These are phyloP conservation scores for Aspergillus sergii DNA, from an alignment of 2,329 filamentous ascomycete genomes.

Conservation along the genomic window DNA sequence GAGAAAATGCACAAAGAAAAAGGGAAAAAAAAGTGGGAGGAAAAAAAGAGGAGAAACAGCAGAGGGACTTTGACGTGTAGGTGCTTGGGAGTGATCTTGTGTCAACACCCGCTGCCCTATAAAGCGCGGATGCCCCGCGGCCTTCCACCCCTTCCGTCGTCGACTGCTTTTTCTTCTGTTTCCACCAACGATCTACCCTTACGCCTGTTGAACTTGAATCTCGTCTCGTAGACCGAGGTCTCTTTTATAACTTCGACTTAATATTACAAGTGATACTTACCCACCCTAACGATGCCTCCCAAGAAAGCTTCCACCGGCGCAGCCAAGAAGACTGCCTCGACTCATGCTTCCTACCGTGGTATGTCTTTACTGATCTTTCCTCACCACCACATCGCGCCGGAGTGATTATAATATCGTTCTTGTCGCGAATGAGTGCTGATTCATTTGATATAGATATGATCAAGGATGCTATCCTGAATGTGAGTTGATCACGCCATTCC, in stretches of 20 bases:
- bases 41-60: constrained; percentile 15
- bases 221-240: constrained; percentile 14
- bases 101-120: constrained; percentile 46
- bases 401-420: constrained; percentile 38
- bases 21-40: constrained; percentile 3
- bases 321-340: constrained; percentile 60
- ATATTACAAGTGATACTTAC: constrained; percentile 17
- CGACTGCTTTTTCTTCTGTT: constrained; percentile 35
- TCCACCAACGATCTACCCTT: constrained; percentile 21
- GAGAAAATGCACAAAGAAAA: constrained; percentile 9
- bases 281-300: constrained; percentile 60
- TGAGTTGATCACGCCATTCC: constrained; percentile 61
- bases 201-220: constrained; percentile 3
- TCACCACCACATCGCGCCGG: constrained; percentile 50
- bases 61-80: constrained; percentile 27
- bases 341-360: constrained; percentile 70
- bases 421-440: constrained; percentile 61
- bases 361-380: constrained; percentile 49
- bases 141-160: constrained; percentile 41
- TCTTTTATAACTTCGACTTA: constrained; percentile 10
- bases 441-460: constrained; percentile 64
- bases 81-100: constrained; percentile 40
- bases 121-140: constrained; percentile 47
- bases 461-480: constrained; percentile 70
- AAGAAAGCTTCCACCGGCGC: constrained; percentile 61